Evolutionary conservation across 2,329 filamentous ascomycete species (phyloP), one percentile per base, ranked within the genome.

Genomic region (Westerdykella aurantiaca): DNA sequence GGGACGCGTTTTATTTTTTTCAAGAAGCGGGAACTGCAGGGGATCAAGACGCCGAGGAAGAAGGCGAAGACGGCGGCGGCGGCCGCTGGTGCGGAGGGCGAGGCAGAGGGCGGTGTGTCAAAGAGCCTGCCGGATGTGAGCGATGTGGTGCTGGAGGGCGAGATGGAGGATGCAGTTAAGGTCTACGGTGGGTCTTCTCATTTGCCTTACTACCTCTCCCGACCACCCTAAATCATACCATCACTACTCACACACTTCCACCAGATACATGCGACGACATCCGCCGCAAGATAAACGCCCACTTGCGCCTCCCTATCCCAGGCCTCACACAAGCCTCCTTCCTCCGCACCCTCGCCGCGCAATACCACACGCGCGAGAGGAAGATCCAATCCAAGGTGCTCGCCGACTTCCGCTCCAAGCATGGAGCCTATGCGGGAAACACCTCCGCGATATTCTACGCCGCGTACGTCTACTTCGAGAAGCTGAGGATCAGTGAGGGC

Each of bases 381-480:
- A 67, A 66, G 34, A 67, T 78, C 10, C 69, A 71, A 25, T 55
- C 67, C 3, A 69, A 68, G 38, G 69, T 74, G 44, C 66, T 81
- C 14, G 67, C 66, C 25, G 64, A 69, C 33, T 82, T 81, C 51
- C 68, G 78, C 40, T 56, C 55, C 5, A 75, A 76, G 52, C 75
- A 72, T 43, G 78, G 77, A 0, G 45, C 69, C 18, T 0, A 61
- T 9, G 65, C 67, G 2, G 78, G 79, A 4, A 76, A 76, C 42
- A 74, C 70, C 2, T 74, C 66, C 41, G 50, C 52, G 7, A 64
- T 75, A 1, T 82, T 73, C 53, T 81, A 82, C 50, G 72, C 71
- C 3, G 69, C 67, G 0, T 82, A 81, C 53, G 70, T 79, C 16
- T 80, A 74, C 57, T 82, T 82, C 52, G 78, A 82, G 64, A 82